Conservation (phyloP, 805 yeast genomes). For the Metschnikowia gelsemii region DNA sequence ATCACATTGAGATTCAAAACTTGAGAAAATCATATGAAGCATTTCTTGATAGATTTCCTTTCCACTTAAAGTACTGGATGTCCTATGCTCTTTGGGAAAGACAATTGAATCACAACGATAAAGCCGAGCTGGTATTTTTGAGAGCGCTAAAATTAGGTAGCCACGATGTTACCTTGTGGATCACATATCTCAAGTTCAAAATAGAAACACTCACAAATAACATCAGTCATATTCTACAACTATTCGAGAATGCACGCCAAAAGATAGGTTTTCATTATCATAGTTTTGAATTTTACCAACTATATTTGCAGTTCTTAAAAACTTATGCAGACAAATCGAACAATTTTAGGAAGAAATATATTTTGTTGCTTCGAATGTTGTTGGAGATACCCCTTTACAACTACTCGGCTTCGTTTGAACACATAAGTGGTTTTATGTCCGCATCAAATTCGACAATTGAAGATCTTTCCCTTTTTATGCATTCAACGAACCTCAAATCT, state of each 20-base stretch:
- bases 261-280: constrained; percentile 54
- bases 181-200: constrained; percentile 44
- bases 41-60: constrained; percentile 48
- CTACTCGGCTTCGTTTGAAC: constrained; percentile 34
- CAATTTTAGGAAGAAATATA: constrained; percentile 35
- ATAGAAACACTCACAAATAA: constrained; percentile 32
- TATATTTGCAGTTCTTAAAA: constrained; percentile 45
- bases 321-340: constrained; percentile 25
- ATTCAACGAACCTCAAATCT: constrained; percentile 18
- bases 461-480: constrained; percentile 21
- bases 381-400: constrained; percentile 59
- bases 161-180: constrained; percentile 52
- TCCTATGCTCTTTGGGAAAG: constrained; percentile 50
- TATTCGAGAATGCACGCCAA: constrained; percentile 49
- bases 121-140: constrained; percentile 30
- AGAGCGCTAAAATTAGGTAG: constrained; percentile 35
- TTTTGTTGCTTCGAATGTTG: constrained; percentile 45
- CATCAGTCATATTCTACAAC: constrained; percentile 27
- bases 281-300: constrained; percentile 50
- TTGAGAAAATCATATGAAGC: constrained; percentile 43
- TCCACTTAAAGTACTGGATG: constrained; percentile 57
- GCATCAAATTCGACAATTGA: constrained; percentile 13
- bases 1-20: constrained; percentile 27
- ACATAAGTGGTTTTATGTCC: constrained; percentile 37
- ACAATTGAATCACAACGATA: constrained; percentile 41